phyloP scores from a whole-genome alignment of 2,329 filamentous ascomycete species.

The Elsinoe australis region DNA sequence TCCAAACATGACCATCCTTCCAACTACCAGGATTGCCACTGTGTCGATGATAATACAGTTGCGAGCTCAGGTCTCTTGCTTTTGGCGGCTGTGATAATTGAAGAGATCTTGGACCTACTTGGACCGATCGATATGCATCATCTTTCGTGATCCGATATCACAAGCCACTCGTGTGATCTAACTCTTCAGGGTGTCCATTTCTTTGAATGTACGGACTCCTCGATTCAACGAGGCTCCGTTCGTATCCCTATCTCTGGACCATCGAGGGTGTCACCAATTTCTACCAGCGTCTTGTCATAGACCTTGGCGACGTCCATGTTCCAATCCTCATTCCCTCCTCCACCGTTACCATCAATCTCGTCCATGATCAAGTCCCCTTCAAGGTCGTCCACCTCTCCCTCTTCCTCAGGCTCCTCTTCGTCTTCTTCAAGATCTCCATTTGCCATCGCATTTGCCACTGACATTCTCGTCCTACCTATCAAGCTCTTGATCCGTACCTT shows the following conservation, averaged over 20 bases:
- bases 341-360: slow-evolving; percentile 21
- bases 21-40: too few species aligned
- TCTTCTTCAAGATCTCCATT: slow-evolving; percentile 43
- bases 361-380: slow-evolving; percentile 35
- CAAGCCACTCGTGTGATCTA: background rate
- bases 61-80: too few species aligned
- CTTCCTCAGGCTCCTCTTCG: slow-evolving; percentile 31
- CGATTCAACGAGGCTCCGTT: slow-evolving; percentile 29
- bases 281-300: slow-evolving; percentile 71
- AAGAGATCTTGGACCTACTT: too few species aligned
- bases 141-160: too few species aligned
- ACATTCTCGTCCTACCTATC: slow-evolving; percentile 65
- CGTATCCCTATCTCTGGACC: slow-evolving; percentile 41
- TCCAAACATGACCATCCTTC: too few species aligned
- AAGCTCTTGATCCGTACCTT: slow-evolving; percentile 81
- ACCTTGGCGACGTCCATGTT: slow-evolving; percentile 67
- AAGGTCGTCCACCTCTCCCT: slow-evolving; percentile 41
- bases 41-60: too few species aligned
- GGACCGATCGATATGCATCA: too few species aligned
- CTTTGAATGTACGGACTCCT: background rate
- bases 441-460: slow-evolving; percentile 61
- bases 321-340: slow-evolving; percentile 33
- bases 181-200: too few species aligned
- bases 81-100: too few species aligned
- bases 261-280: slow-evolving; percentile 61